Evolutionary conservation across 2,329 filamentous ascomycete species (phyloP), one percentile per base, ranked within the genome.

Genomic region (Epichloe sp.): DNA sequence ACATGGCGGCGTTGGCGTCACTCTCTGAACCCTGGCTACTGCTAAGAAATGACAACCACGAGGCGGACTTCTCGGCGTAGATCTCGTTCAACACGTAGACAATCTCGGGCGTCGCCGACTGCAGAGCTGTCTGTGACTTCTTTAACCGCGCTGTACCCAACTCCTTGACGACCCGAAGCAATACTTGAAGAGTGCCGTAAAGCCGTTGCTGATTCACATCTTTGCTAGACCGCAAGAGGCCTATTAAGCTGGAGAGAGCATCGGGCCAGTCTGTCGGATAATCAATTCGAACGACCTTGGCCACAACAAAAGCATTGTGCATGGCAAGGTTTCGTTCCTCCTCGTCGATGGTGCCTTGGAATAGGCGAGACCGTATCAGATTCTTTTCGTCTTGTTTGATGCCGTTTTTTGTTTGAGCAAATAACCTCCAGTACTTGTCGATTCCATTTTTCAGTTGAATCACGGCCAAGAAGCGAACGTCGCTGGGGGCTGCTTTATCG

Each of bases 381-480:
- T 77, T 71, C 67, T 93, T 96, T 63, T 95, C 87, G 19, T 85
- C 78, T 31, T 79, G 78, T 63, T 83, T 81, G 52, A 85, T 78
- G 47, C 87, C 81, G 36, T 86, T 86, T 63, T 72, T 75, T 31
- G 64, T 48, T 52, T 68, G 58, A 36, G 70, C 63, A 76, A 88
- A 63, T n/a, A 69, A 58, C 14, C 93, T 79, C 93, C 93, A 98
- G 67, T 89, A 88, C 64, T 85, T 89, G 65, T 97, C 91, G 67
- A 97, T 90, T 51, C 90, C 93, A 66, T 97, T 96, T 66, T 97
- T 97, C 50, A 98, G 76, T 64, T 95, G 87, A 58, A 97, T 95
- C 52, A 97, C 81, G 50, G 91, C 86, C 11, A 96, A 82, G 62
- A 95, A 89, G 54, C 93, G 86, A 49, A 91, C 79, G 60, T 94